phyloP scores from a whole-genome alignment of 257 asterid genomes.

The Henckelia pumila region DNA sequence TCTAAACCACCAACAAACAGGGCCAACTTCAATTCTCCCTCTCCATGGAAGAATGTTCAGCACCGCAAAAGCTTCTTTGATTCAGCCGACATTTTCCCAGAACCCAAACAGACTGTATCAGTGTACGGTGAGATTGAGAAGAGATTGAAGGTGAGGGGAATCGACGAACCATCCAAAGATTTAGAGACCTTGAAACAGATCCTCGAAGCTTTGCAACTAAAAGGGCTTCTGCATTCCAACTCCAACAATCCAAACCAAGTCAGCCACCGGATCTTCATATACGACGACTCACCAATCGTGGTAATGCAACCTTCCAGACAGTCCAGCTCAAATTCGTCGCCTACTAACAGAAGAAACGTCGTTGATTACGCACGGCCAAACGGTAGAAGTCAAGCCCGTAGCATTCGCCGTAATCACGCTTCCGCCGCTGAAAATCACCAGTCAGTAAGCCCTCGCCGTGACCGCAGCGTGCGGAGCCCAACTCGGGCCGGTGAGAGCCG shows the following conservation, averaged over 20 bases:
- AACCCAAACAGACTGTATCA: conserved; percentile 52
- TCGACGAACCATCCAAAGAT: conserved; percentile 74
- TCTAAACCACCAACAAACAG: conserved; percentile 39
- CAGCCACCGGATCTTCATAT: conserved; percentile 48
- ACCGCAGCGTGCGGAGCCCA: conserved; percentile 53
- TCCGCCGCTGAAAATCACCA: conserved; percentile 46
- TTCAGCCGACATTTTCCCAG: conserved; percentile 78
- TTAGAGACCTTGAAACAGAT: conserved; percentile 84
- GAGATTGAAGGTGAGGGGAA: conserved; percentile 64
- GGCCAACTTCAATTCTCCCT: conserved; percentile 33
- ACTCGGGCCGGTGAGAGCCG: conserved; percentile 38
- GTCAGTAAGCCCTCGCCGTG: conserved; percentile 58
- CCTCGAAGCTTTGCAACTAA: conserved; percentile 91
- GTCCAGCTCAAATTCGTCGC: conserved; percentile 33
- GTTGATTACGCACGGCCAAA: conserved; percentile 35
- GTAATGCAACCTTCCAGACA: conserved; percentile 51
- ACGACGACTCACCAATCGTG: conserved; percentile 62
- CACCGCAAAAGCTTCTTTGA: conserved; percentile 67
- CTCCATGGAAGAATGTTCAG: conserved; percentile 54
- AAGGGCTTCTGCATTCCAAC: conserved; percentile 83
- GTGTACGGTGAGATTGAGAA: conserved; percentile 65
- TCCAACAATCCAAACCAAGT: conserved; percentile 36
- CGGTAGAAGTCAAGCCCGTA: conserved; percentile 32
- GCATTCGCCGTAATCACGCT: conserved; percentile 37
- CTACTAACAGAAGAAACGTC: conserved; percentile 34